Base-by-base conservation (phyloP, 345 rosid genomes). In the Combretum micranthum region DNA sequence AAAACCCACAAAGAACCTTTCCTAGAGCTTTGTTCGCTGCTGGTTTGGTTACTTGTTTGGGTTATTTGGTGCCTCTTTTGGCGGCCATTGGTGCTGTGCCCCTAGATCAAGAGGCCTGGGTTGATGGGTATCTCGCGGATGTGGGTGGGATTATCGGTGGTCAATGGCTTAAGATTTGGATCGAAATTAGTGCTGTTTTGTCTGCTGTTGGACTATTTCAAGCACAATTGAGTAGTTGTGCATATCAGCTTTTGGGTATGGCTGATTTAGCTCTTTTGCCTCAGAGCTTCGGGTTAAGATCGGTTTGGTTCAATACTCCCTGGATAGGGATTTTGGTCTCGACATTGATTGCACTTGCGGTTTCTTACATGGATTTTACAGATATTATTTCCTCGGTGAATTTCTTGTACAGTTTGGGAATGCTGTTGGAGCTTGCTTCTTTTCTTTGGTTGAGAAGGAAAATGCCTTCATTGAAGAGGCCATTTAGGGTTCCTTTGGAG, bases 141-240 rank as follows among this genome's bases (percentile, higher is more conserved):
- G 79, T 72, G 4, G 97, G 90, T 0, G 78, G 80, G 59, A 75
- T 86, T 20, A 84, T 89, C 17, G 89, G 83, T 2, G 97, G 97
- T 0, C 80, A 73, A 26, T 92, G 97, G 97, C 66, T 92, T 9
- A 84, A 84, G 47, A 64, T 77, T 1, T 88, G 88, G 84, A 39
- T 85, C 20, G 80, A 80, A 64, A 19, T 84, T 0, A 88, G 95
- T 5, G 82, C 90, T 1, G 93, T 86, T 42, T 62, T 88, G 14
- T 86, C 95, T 0, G 79, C 72, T 1, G 73, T 87, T 16, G 97
- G 97, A 4, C 70, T 92, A 15, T 92, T 76, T 21, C 93, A 88
- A 64, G 98, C 97, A 25, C 91, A 88, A 55, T 26, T 92, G 67
- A 88, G 97, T 20, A 83, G 96, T 46, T 63, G 86, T 52, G 84